These are phyloP conservation scores for Harrya chromipes DNA, from an alignment of 768 basidiomycete genomes.

Conservation along the genomic window DNA sequence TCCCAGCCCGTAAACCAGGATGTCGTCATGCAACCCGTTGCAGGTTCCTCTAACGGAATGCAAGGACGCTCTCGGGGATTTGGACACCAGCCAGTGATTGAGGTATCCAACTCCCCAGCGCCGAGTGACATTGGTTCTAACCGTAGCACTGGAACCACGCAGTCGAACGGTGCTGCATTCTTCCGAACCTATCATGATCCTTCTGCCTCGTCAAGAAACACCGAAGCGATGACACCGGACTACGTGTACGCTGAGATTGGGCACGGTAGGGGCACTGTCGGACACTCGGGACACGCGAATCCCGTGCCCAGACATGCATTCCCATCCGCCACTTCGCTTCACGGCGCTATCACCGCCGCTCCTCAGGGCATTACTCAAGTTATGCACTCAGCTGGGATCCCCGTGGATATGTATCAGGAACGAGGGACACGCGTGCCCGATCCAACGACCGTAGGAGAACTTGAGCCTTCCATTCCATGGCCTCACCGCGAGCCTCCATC, in stretches of 20 bases:
- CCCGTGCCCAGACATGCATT: slow-evolving; percentile 24
- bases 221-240: slow-evolving; percentile 67
- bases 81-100: slow-evolving; percentile 57
- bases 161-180: slow-evolving; percentile 57
- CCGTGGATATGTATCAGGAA: slow-evolving; percentile 22
- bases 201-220: slow-evolving; percentile 39
- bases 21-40: slow-evolving; percentile 33
- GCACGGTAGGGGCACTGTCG: slow-evolving; percentile 56
- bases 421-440: slow-evolving; percentile 10
- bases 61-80: slow-evolving; percentile 41
- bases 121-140: slow-evolving; percentile 60
- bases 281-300: slow-evolving; percentile 17
- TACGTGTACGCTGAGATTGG: slow-evolving; percentile 75
- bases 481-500: slow-evolving; percentile 44
- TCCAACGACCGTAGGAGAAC: slow-evolving; percentile 11
- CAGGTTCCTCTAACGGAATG: slow-evolving; percentile 37
- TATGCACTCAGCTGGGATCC: slow-evolving; percentile 33
- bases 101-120: slow-evolving; percentile 56
- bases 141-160: slow-evolving; percentile 48
- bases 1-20: slow-evolving; percentile 15
- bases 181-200: slow-evolving; percentile 58
- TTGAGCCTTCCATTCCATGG: slow-evolving; percentile 37
- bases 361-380: slow-evolving; percentile 34
- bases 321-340: slow-evolving; percentile 20
- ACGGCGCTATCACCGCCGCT: slow-evolving; percentile 16